A percentile compares a stretch with the other conserved stretches of the same genome.
These are phyloP conservation scores for Cutaneotrichosporon curvatum DNA, from an alignment of 1,284 basidiomycete genomes.

Conservation along the genomic window DNA sequence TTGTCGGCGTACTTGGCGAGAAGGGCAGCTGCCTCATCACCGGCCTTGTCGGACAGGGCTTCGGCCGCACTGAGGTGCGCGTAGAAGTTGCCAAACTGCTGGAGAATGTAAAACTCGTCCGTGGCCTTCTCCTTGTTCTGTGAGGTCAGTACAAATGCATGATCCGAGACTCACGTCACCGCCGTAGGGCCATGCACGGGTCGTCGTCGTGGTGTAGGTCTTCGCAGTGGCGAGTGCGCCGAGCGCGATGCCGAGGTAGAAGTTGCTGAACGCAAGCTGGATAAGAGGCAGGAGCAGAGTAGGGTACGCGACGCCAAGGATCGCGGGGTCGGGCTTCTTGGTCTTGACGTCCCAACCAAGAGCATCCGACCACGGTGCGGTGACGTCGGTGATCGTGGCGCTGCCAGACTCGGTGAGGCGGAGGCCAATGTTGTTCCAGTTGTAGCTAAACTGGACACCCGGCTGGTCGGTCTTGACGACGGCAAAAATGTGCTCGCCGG, in stretches of 20 bases:
- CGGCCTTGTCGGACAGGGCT: slow-evolving; percentile 30
- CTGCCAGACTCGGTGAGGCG: slow-evolving; percentile 35
- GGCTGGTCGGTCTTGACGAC: slow-evolving; percentile 28
- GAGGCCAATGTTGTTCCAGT: slow-evolving; percentile 45
- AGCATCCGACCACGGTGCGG: slow-evolving; percentile 29
- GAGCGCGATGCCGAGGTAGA: slow-evolving; percentile 42
- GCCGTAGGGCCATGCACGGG: slow-evolving; percentile 38
- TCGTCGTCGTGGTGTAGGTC: slow-evolving; percentile 34
- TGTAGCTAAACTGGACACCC: slow-evolving; percentile 37
- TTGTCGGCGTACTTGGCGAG: slow-evolving; percentile 13
- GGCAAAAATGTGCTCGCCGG: slow-evolving; percentile 32
- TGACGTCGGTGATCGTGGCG: slow-evolving; percentile 31
- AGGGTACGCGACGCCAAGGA: slow-evolving; percentile 21
- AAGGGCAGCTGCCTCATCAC: slow-evolving; percentile 20
- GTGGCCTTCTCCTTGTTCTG: slow-evolving; percentile 11
- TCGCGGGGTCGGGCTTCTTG: neutral
- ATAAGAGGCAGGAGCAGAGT: slow-evolving; percentile 39
- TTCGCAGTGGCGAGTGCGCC: slow-evolving; percentile 32
- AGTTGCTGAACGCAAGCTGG: slow-evolving; percentile 38
- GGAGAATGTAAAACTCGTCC: slow-evolving; percentile 41
- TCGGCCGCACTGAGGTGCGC: slow-evolving; percentile 36
- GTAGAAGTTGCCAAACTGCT: slow-evolving; percentile 36
- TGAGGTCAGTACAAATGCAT: neutral
- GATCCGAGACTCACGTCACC: slow-evolving; percentile 26
- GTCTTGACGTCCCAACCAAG: slow-evolving; percentile 18